A percentile compares a stretch with the other conserved stretches of the same genome.
Evolutionary conservation across 805 yeast genomes (phyloP).

Genomic region (Citeromyces nyonsensis): DNA sequence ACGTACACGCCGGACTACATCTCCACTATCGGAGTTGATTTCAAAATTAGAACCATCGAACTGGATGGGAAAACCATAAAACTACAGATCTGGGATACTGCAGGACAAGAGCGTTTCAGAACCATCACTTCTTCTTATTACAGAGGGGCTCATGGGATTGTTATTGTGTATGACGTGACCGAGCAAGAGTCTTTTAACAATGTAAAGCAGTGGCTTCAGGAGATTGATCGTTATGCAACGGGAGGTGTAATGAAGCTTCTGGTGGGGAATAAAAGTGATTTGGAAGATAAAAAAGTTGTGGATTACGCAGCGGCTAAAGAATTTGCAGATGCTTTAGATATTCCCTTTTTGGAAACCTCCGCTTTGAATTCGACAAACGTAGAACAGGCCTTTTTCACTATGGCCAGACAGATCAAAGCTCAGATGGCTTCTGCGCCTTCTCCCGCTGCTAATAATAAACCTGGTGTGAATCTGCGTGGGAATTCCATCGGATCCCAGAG

Average conservation of each 20-base stretch:
- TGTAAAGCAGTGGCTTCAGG: slow-evolving; percentile 97
- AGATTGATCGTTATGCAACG: slow-evolving; percentile 95
- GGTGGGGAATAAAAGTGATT: slow-evolving; percentile 94
- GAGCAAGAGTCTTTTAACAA: slow-evolving; percentile 94
- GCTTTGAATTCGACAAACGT: slow-evolving; percentile 93
- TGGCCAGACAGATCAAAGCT: slow-evolving; percentile 97
- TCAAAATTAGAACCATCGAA: slow-evolving; percentile 78
- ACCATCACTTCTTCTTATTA: slow-evolving; percentile 95
- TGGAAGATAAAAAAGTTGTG: slow-evolving; percentile 86
- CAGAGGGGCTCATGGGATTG: slow-evolving; percentile 98
- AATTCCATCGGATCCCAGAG: slow-evolving; percentile 32
- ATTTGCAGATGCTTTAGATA: slow-evolving; percentile 88
- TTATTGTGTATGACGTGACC: slow-evolving; percentile 94
- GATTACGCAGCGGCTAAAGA: slow-evolving; percentile 94
- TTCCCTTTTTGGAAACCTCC: slow-evolving; percentile 92
- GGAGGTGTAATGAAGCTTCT: slow-evolving; percentile 92
- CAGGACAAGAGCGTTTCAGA: slow-evolving; percentile 97
- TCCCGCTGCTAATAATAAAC: slow-evolving; percentile 24
- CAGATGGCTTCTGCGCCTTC: slow-evolving; percentile 52
- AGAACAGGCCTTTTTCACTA: slow-evolving; percentile 95
- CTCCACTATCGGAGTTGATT: slow-evolving; percentile 96
- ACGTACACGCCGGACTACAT: slow-evolving; percentile 94
- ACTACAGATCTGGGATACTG: slow-evolving; percentile 98
- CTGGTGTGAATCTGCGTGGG: slow-evolving; percentile 61
- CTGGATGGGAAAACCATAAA: slow-evolving; percentile 94